Evolutionary conservation across 192 early-diverging fungal genomes (phyloP), one percentile per base, ranked within the genome.

Genomic region (Entomortierella lignicola): DNA sequence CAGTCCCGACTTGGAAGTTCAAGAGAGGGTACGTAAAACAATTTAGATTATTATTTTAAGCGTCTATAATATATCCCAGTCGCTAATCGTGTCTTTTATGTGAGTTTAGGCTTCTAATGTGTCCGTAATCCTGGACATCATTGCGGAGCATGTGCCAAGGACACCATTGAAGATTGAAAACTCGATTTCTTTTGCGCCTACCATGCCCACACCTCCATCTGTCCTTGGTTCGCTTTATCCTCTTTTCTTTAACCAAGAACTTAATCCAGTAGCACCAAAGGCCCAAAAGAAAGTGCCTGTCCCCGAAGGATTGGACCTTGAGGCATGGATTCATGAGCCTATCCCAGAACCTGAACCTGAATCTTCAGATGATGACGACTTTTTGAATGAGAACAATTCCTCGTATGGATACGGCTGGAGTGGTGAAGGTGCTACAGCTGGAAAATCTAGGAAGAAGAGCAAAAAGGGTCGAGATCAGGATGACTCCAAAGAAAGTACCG

Each of bases 271-370:
- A 0, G 94, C 94, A 17, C 86, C 91, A 4, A 93, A 92, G 43
- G 97, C 97, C 0, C 97, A 99, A 81, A 87, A 86, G 63, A 92
- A 94, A 71, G 95, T 99, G 1, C 93, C 95, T 20, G 80, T 97
- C 4, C 95, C 95, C 10, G 92, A 94, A 8, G 94, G 91, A 11
- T 72, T 99, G 44, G 93, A 96, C 74, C 80, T 98, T 27, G 95
- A 96, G 59, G 67, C 87, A 10, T 91, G 89, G 91, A 95, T 96
- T 56, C 86, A 89, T 63, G 89, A 91, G 3, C 89, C 92, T 17
- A 85, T 94, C 23, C 92, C 90, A 3, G 86, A 88, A 55, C 86
- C 86, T 2, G 87, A 89, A 23, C 69, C 67, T 23, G 85, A 80
- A 18, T 85, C 83, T 7, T 81, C 85, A 59, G 85, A 67, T n/a